A percentile compares a stretch with the other conserved stretches of the same genome.
phyloP scores from a whole-genome alignment of 129 eudicot genomes.

The Centrapalus pauciflorus region DNA sequence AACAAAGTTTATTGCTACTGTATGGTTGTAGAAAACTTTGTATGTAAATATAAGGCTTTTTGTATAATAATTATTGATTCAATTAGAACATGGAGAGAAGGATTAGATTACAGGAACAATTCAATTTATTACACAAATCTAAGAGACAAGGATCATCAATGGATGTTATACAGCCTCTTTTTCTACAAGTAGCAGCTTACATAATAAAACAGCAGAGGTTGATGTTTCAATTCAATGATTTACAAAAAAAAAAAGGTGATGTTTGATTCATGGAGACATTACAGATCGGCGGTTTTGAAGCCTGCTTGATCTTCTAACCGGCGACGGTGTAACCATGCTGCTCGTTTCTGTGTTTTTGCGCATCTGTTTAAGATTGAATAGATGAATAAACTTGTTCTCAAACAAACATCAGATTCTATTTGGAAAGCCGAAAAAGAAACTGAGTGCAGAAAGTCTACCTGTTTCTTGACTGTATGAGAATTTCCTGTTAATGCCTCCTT shows the following conservation, averaged over 20 bases:
- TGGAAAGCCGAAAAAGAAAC: too few relatives aligned
- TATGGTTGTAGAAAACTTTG: slow-evolving; percentile 1
- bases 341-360: slow-evolving; percentile 28
- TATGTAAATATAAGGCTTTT: slow-evolving; percentile 17
- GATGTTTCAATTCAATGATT: slow-evolving; percentile 16
- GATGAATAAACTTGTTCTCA: background rate
- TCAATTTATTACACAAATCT: background rate
- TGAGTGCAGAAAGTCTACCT: slow-evolving; percentile 27
- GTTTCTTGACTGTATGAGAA: slow-evolving; percentile 40
- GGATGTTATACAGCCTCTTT: slow-evolving; percentile 1
- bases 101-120: background rate
- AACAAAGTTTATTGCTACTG: background rate
- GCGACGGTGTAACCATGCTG: slow-evolving; percentile 28
- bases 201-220: slow-evolving; percentile 31
- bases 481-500: slow-evolving; percentile 12
- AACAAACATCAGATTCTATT: background rate
- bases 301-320: slow-evolving; percentile 75
- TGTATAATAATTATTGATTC: background rate
- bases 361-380: slow-evolving; percentile 27
- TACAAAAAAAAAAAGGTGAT: background rate
- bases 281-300: slow-evolving; percentile 41
- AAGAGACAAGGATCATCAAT: slow-evolving; percentile 11
- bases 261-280: slow-evolving; percentile 47
- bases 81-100: background rate
- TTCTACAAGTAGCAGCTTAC: too few relatives aligned